phyloP scores from a whole-genome alignment of 768 basidiomycete genomes.

The Tricholoma matsutake region DNA sequence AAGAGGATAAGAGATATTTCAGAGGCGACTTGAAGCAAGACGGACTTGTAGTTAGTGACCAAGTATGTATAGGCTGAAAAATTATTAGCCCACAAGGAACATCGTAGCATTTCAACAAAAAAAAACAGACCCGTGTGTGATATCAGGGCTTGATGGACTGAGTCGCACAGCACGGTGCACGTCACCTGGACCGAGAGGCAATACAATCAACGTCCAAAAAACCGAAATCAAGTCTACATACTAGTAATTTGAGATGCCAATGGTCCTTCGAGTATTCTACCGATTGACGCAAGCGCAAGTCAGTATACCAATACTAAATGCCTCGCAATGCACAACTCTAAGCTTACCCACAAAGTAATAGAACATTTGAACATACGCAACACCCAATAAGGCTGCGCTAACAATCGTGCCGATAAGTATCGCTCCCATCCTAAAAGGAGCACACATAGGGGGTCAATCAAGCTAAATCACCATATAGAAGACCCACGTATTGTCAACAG shows the following conservation, averaged over 20 bases:
- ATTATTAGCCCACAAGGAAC: background rate
- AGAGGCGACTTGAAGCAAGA: slow-evolving; percentile 15
- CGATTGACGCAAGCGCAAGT: no score
- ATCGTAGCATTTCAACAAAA: no score
- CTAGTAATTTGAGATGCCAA: slow-evolving; percentile 1
- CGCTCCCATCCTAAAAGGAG: slow-evolving; percentile 14
- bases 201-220: no score
- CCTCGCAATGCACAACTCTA: no score
- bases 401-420: slow-evolving; percentile 19
- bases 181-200: background rate
- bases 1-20: no score
- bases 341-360: slow-evolving; percentile 9
- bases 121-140: background rate
- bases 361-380: slow-evolving; percentile 18
- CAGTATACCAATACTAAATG: no score
- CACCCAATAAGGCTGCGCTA: slow-evolving; percentile 18
- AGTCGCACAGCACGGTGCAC: background rate
- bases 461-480: no score
- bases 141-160: background rate
- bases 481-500: no score
- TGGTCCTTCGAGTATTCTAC: background rate
- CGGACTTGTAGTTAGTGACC: slow-evolving; percentile 16
- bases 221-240: background rate
- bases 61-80: slow-evolving; percentile 18
- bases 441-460: no score